Percentiles rank a stretch among this genome's conserved stretches.
Conservation (phyloP, 495 filamentous ascomycete species). For the Trichoderma orchidacearum region DNA sequence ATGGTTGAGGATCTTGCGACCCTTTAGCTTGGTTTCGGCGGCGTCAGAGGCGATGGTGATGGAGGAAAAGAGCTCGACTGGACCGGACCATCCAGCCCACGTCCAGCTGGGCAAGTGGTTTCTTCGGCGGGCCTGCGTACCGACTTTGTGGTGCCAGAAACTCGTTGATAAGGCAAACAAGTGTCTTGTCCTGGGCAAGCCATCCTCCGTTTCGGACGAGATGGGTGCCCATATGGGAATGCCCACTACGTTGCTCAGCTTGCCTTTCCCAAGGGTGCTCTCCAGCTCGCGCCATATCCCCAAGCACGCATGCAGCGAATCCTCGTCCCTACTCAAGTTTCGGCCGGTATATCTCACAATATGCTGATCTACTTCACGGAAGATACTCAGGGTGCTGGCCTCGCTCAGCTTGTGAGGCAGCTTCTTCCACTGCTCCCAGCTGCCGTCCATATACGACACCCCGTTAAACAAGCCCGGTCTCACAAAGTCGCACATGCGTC, state of each 20-base stretch:
- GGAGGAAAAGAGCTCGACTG: background rate
- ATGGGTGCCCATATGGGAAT: background rate
- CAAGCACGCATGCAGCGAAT: slow-evolving; percentile 9
- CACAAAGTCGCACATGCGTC: background rate
- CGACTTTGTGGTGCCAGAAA: background rate
- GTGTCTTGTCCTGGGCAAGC: background rate
- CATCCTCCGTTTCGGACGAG: background rate
- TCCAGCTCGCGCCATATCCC: background rate
- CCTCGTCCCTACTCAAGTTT: slow-evolving; percentile 6
- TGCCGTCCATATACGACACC: background rate
- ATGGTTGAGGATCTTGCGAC: background rate
- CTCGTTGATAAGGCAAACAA: background rate
- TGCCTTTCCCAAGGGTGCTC: slow-evolving; percentile 4
- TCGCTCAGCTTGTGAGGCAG: background rate
- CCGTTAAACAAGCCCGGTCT: background rate
- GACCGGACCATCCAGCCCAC: slow-evolving; percentile 9
- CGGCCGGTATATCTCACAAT: background rate
- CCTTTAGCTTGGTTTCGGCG: background rate
- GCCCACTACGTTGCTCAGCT: background rate
- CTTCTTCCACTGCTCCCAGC: slow-evolving; percentile 7
- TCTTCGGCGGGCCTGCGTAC: background rate
- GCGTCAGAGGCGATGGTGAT: background rate
- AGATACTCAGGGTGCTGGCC: background rate
- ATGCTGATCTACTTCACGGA: background rate
- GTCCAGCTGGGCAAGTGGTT: slow-evolving; percentile 10